A percentile compares a stretch with the other conserved stretches of the same genome.
phyloP scores from a whole-genome alignment of 768 basidiomycete species.

The Cystofilobasidium macerans region DNA sequence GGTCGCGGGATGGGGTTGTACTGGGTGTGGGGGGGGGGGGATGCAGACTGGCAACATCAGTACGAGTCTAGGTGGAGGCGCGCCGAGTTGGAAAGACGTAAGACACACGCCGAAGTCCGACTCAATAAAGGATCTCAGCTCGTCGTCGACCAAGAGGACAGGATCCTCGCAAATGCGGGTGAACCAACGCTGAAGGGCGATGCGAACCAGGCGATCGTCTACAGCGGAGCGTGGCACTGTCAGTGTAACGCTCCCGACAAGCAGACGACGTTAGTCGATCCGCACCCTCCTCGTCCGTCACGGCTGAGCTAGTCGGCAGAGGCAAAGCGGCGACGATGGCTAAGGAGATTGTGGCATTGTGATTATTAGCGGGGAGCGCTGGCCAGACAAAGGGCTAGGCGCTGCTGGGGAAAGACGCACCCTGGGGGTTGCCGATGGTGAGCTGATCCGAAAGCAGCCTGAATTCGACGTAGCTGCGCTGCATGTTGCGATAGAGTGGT shows the following conservation, averaged over 20 bases:
- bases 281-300: conserved; percentile 78
- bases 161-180: conserved; percentile 84
- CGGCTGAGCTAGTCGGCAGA: conserved; percentile 89
- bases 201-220: conserved; percentile 88
- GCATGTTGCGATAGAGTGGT: conserved; percentile 69
- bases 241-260: too few species aligned
- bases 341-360: not conserved
- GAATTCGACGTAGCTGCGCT: conserved; percentile 89
- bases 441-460: conserved; percentile 85
- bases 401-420: too few species aligned
- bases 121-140: conserved; percentile 87
- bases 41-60: not conserved
- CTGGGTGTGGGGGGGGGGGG: conserved; percentile 27
- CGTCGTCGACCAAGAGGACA: conserved; percentile 78
- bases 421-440: conserved; percentile 83
- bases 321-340: conserved; percentile 88
- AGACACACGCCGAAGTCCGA: conserved; percentile 73
- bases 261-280: not conserved
- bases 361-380: too few species aligned
- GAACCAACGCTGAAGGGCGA: conserved; percentile 91
- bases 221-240: too few species aligned
- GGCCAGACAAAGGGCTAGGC: not conserved
- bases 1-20: conserved; percentile 36
- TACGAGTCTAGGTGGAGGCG: too few species aligned
- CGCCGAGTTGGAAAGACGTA: too few species aligned